Evolutionary conservation across 495 filamentous ascomycete genomes (phyloP).

Genomic region (Penicillium flavigenum): DNA sequence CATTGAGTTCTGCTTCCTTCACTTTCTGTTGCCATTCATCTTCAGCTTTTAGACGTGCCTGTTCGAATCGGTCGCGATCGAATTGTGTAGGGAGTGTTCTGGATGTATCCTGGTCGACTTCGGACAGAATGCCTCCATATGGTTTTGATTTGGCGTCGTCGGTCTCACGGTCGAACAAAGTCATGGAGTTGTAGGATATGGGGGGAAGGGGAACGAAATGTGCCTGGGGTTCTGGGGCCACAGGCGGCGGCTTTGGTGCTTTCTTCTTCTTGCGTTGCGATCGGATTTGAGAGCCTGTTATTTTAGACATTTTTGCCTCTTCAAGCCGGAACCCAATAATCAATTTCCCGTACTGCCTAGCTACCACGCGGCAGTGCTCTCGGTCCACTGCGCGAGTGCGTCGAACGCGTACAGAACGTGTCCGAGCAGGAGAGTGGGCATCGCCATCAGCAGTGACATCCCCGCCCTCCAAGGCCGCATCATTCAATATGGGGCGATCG

Average conservation of each 20-base stretch:
- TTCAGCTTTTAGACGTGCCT: slow-evolving; percentile 84
- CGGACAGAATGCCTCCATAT: slow-evolving; percentile 88
- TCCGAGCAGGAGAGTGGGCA: slow-evolving; percentile 29
- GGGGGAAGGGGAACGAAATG: slow-evolving; percentile 49
- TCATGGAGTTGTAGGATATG: slow-evolving; percentile 68
- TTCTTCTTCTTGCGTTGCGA: slow-evolving; percentile 38
- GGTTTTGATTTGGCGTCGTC: slow-evolving; percentile 91
- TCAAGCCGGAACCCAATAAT: slow-evolving; percentile 61
- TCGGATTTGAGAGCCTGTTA: slow-evolving; percentile 47
- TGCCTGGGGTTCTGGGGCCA: slow-evolving; percentile 37
- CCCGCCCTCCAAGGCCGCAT: slow-evolving; percentile 21
- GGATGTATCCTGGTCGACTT: slow-evolving; percentile 86
- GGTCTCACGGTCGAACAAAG: slow-evolving; percentile 81
- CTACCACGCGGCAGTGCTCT: slow-evolving; percentile 39
- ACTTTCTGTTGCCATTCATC: slow-evolving; percentile 78
- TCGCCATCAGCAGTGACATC: slow-evolving; percentile 24
- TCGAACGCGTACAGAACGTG: slow-evolving; percentile 35
- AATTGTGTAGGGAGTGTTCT: slow-evolving; percentile 76
- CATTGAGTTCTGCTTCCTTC: slow-evolving; percentile 44
- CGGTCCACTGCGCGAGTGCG: slow-evolving; percentile 37
- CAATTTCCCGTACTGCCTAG: slow-evolving; percentile 44
- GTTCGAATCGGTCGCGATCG: slow-evolving; percentile 82
- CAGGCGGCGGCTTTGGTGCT: slow-evolving; percentile 36
- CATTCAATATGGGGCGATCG: slow-evolving; percentile 24
- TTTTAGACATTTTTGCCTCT: slow-evolving; percentile 55